phyloP scores from a whole-genome alignment of 768 basidiomycete genomes.

The Tylopilus sp. region DNA sequence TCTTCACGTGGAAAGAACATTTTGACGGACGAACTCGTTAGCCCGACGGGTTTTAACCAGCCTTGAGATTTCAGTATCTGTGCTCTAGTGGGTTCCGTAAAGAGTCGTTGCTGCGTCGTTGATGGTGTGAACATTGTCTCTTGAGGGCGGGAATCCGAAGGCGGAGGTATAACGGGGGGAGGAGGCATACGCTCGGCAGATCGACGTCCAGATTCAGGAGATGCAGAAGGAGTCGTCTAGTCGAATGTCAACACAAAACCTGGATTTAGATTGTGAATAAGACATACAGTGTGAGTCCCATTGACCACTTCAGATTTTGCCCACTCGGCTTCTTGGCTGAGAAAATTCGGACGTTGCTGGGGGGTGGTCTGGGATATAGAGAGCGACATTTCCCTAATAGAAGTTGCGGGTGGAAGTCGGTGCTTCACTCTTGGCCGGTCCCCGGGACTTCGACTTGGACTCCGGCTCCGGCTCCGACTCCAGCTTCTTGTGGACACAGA shows the following conservation, averaged over 20 bases:
- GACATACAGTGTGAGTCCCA: constrained; percentile 35
- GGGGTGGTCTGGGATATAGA: constrained; percentile 30
- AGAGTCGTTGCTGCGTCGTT: constrained; percentile 12
- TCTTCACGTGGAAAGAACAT: constrained; percentile 84
- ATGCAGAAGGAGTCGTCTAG: constrained; percentile 18
- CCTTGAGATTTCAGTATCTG: constrained; percentile 41
- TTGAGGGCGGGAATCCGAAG: constrained; percentile 13
- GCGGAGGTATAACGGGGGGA: constrained; percentile 24
- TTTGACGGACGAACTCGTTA: constrained; percentile 53
- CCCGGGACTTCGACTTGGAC: constrained; percentile 50
- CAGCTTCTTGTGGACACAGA: constrained; percentile 53
- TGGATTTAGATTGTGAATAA: neutral
- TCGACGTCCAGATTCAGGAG: constrained; percentile 20
- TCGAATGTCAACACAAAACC: constrained; percentile 9
- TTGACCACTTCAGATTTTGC: constrained; percentile 40
- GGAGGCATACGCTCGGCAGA: constrained; percentile 35
- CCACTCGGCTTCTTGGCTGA: constrained; percentile 21
- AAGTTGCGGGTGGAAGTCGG: constrained; percentile 52
- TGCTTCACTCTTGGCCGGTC: constrained; percentile 55
- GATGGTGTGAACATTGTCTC: constrained; percentile 12
- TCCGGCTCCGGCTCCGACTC: constrained; percentile 48
- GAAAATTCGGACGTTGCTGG: constrained; percentile 20
- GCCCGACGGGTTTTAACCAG: constrained; percentile 62
- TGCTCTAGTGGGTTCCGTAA: constrained; percentile 16
- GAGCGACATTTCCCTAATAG: constrained; percentile 34